Conservation (phyloP, 331 rosid genomes). For the Rhamnella rubrinervis region DNA sequence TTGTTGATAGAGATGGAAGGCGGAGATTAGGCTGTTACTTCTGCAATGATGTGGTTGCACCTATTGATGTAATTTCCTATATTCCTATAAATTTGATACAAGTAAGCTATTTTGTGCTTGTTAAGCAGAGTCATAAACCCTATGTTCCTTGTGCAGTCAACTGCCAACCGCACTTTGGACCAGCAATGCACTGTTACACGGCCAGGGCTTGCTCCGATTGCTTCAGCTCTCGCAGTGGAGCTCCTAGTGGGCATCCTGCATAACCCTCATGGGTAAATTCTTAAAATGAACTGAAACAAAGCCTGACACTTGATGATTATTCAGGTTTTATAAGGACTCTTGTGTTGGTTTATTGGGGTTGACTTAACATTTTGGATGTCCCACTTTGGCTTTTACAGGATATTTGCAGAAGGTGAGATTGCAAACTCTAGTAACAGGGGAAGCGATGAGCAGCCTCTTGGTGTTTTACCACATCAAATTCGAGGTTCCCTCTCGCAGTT, state of each 20-base stretch:
- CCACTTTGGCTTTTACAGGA: constrained; percentile 43
- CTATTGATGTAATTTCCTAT: constrained; percentile 65
- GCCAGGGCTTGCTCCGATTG: constrained; percentile 91
- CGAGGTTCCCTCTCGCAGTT: constrained; percentile 79
- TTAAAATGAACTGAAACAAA: neutral
- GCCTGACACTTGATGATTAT: no score
- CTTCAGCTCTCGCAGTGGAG: constrained; percentile 88
- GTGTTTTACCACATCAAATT: constrained; percentile 90
- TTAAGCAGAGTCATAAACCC: constrained; percentile 14
- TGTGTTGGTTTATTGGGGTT: neutral
- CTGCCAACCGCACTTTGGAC: constrained; percentile 85
- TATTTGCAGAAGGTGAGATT: constrained; percentile 71
- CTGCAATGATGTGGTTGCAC: constrained; percentile 90
- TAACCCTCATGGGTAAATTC: constrained; percentile 75
- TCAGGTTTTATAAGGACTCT: no score
- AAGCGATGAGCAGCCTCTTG: constrained; percentile 72
- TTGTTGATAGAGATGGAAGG: constrained; percentile 35
- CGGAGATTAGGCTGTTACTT: constrained; percentile 87
- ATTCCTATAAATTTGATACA: constrained; percentile 8
- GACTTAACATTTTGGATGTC: constrained; percentile 14
- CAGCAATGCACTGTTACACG: constrained; percentile 96
- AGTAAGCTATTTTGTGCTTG: constrained; percentile 11
- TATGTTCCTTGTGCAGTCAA: constrained; percentile 57
- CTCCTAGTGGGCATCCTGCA: constrained; percentile 78
- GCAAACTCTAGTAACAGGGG: constrained; percentile 37